phyloP scores from a whole-genome alignment of 2,329 filamentous ascomycete genomes.

The Endoconidiophora laricicola region DNA sequence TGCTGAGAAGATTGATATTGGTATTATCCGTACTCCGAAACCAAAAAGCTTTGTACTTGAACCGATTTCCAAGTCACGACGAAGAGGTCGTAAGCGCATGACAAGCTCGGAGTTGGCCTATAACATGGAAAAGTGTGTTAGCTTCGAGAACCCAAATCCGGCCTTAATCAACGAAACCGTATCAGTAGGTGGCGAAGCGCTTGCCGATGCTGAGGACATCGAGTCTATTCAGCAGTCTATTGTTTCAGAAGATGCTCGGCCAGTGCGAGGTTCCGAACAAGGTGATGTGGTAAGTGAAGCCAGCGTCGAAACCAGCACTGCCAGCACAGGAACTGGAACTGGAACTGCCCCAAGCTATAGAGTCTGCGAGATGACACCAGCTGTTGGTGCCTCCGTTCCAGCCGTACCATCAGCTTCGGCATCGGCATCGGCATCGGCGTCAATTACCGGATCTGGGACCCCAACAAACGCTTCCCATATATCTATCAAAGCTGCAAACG shows the following conservation, averaged over 20 bases:
- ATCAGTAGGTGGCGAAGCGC: conserved; percentile 19
- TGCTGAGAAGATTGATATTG: conserved; percentile 72
- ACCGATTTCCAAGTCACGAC: conserved; percentile 52
- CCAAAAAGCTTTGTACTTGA: conserved; percentile 75
- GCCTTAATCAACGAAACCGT: conserved; percentile 13
- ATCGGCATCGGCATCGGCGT: neutral
- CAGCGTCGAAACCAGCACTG: conserved; percentile 46
- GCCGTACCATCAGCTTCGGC: neutral
- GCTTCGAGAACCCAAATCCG: conserved; percentile 13
- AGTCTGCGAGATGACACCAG: neutral
- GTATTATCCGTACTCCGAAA: conserved; percentile 54
- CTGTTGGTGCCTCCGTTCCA: neutral
- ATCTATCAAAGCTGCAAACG: conserved; percentile 13
- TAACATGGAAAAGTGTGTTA: conserved; percentile 5
- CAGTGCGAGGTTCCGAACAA: conserved; percentile 16
- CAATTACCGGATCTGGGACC: conserved; percentile 6
- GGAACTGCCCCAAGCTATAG: conserved; percentile 8
- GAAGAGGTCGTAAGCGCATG: conserved; percentile 27
- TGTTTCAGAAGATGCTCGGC: conserved; percentile 24
- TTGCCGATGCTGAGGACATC: conserved; percentile 16
- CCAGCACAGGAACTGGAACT: conserved; percentile 13
- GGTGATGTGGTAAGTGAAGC: conserved; percentile 49
- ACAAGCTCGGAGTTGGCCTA: conserved; percentile 2
- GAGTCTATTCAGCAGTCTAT: conserved; percentile 23
- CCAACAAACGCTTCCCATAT: conserved; percentile 5